phyloP scores from a whole-genome alignment of 2,329 filamentous ascomycete genomes.

The Cadophora malorum region DNA sequence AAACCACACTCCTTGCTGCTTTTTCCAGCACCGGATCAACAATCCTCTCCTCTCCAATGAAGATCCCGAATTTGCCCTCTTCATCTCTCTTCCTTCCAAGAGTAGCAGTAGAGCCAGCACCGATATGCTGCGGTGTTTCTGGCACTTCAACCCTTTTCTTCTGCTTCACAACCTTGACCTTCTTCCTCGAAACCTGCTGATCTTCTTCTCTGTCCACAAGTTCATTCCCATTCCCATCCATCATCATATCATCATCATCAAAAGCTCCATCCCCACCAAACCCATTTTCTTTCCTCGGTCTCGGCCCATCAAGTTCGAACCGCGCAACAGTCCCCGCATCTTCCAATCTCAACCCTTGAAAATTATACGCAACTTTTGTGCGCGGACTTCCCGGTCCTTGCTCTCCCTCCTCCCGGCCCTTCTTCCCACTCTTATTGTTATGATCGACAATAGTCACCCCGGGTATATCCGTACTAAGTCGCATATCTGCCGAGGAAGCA shows the following conservation, averaged over 20 bases:
- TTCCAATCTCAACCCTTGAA: conserved; percentile 42
- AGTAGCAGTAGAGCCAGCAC: background rate
- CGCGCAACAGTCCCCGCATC: conserved; percentile 32
- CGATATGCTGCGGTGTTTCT: conserved; percentile 36
- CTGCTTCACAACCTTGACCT: conserved; percentile 33
- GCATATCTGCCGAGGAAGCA: conserved; percentile 21
- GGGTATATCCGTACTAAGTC: conserved; percentile 29
- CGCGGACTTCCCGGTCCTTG: conserved; percentile 36
- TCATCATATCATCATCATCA: conserved; percentile 5
- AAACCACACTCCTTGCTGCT: conserved; percentile 27
- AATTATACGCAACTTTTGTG: conserved; percentile 43
- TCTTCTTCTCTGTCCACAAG: conserved; percentile 10
- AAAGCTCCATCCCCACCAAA: conserved; percentile 9
- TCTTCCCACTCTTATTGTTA: background rate
- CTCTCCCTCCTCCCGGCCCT: conserved; percentile 19
- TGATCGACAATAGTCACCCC: background rate
- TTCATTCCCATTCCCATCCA: conserved; percentile 8
- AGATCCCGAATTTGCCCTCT: conserved; percentile 30
- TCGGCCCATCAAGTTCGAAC: conserved; percentile 34
- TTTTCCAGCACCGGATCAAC: conserved; percentile 30
- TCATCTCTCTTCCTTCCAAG: conserved; percentile 19
- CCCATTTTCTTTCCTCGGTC: background rate
- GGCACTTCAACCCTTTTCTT: conserved; percentile 36
- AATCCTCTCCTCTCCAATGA: conserved; percentile 27
- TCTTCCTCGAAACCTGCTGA: conserved; percentile 38